Base-by-base conservation (phyloP, 148 eudicot species). In the Salicornia ramosissima region DNA sequence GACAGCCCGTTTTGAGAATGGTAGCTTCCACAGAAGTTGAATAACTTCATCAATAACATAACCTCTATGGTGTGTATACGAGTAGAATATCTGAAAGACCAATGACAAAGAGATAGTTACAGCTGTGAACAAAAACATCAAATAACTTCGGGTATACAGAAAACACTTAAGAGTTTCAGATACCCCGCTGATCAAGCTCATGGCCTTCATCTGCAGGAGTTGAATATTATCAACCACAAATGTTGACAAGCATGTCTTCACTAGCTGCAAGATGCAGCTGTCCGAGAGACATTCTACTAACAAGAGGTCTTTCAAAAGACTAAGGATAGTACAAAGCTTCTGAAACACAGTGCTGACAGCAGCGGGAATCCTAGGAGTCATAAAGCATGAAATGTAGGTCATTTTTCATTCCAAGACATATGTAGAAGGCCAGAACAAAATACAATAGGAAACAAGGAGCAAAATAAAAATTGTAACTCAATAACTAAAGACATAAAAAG, bases 191-290 rank as follows among this genome's bases (percentile, higher is more conserved):
- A 91, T 88, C 73, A 94, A 76, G 80, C 87, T 78, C 72, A 94
- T 84, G 59, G 99, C 86, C 83, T 94, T 90, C 74, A 94, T 73
- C 81, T 94, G 99, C 89, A 94, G 85, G 71, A 94, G 90, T 79
- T 94, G 97, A 67, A 94, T 82, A 73, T 90, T 94, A 62, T 94
- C 99, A 76, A 94, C 99, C 81, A 84, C 78, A 54, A 94, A 81
- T 26, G 96, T 90, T 64, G 96, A 78, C 80, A 94, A 83, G 79
- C 96, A 77, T 69, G 93, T 90, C 81, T 86, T 88, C 49, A 90
- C 79, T 31, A 94, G 84, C 78, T 94, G 99, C 69, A 94, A 69
- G 78, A 94, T 88, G 79, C 97, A 94, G 83, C 99, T 94, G 77
- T 94, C 99, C 72, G 99, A 80, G 64, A 94, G 84, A 46, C 88